Conservation (phyloP, 75 land plant species). For the Selaginella tamariscina region DNA sequence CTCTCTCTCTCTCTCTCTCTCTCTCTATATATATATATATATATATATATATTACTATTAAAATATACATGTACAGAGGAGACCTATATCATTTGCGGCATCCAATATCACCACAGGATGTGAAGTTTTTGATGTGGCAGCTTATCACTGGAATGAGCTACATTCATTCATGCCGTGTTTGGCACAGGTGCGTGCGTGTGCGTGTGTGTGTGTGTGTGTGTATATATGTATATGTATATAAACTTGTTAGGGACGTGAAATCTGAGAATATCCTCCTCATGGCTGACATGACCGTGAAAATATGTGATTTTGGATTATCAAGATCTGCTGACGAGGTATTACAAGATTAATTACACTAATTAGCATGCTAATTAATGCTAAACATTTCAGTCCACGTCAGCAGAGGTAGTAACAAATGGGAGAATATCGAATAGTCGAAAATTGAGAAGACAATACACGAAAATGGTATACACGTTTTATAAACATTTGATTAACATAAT, state of each 20-base stretch:
- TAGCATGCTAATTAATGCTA: too few relatives aligned
- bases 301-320: slow-evolving; percentile 35
- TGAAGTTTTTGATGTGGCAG: slow-evolving; percentile 30
- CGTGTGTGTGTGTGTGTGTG: not conserved
- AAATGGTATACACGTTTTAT: slow-evolving; percentile 18
- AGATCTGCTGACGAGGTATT: slow-evolving; percentile 32
- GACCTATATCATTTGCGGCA: slow-evolving; percentile 28
- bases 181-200: slow-evolving; percentile 23
- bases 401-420: slow-evolving; percentile 17
- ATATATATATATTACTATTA: too few relatives aligned
- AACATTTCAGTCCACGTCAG: not conserved
- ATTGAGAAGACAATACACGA: slow-evolving; percentile 30
- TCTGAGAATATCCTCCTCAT: slow-evolving; percentile 31
- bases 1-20: not conserved
- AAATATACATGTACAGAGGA: slow-evolving; percentile 15
- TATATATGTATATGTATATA: not conserved
- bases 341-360: not conserved
- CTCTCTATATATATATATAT: not conserved
- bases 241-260: slow-evolving; percentile 25
- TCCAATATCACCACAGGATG: slow-evolving; percentile 18
- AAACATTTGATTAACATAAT: not conserved
- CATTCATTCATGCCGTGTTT: slow-evolving; percentile 31
- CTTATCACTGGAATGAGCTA: slow-evolving; percentile 25
- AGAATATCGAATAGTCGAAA: slow-evolving; percentile 5
- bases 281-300: slow-evolving; percentile 21